These are phyloP conservation scores for Cryptococcus deneoformans DNA, from an alignment of 1,284 basidiomycete genomes.

Conservation along the genomic window DNA sequence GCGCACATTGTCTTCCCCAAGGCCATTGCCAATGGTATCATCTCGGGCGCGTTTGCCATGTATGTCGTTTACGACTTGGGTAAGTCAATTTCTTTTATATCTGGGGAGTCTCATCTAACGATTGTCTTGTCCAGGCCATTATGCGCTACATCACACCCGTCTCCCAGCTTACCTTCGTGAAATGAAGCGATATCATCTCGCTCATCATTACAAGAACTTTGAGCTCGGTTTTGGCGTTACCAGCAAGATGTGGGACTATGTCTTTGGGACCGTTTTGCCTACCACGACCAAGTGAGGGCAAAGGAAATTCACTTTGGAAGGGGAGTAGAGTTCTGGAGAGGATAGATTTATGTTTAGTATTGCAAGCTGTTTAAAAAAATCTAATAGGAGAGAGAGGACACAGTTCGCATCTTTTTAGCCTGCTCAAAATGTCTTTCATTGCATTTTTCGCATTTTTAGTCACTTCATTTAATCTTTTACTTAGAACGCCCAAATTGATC, in stretches of 20 bases:
- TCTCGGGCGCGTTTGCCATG: conserved; percentile 85
- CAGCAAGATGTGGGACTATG: conserved; percentile 91
- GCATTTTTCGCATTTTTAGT: no score
- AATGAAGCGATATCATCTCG: conserved; percentile 97
- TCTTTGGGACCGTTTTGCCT: conserved; percentile 79
- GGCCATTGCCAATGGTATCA: conserved; percentile 86
- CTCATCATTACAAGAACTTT: conserved; percentile 96
- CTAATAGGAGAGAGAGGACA: no score
- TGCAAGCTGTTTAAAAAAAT: no score
- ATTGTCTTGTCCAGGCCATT: conserved; percentile 54
- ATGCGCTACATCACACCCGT: conserved; percentile 84
- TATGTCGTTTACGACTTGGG: conserved; percentile 87
- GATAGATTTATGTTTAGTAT: no score
- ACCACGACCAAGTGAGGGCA: conserved; percentile 46
- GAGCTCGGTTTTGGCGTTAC: conserved; percentile 98
- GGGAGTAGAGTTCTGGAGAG: no score
- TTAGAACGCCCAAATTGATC: no score
- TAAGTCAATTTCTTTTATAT: conserved; percentile 46
- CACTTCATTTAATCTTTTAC: no score
- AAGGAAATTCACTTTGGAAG: no score
- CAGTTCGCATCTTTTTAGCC: no score
- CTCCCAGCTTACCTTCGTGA: conserved; percentile 83
- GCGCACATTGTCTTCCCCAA: conserved; percentile 80
- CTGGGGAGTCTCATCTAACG: no score
- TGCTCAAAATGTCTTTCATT: no score